These are phyloP conservation scores for Perkinsus chesapeaki DNA, from an alignment of 169 alveolate species.

Conservation along the genomic window DNA sequence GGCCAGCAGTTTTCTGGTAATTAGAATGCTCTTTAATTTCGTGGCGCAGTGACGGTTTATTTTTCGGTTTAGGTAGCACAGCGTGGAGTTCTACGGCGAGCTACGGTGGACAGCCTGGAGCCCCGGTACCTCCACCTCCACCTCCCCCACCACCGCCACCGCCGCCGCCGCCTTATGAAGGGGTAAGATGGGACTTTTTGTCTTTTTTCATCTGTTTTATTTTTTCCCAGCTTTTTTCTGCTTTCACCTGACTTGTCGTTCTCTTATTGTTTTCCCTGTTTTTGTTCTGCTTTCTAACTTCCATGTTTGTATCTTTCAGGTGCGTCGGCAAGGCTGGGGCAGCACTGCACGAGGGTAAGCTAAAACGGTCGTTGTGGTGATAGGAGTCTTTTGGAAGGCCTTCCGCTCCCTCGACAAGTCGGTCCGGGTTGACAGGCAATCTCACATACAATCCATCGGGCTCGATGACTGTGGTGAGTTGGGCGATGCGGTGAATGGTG, in stretches of 20 bases:
- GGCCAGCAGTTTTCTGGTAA: no score
- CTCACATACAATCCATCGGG: not conserved
- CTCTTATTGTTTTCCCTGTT: no score
- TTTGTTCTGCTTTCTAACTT: no score
- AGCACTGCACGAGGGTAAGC: not conserved
- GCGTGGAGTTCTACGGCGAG: not conserved
- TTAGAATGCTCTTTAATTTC: no score
- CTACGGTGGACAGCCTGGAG: not conserved
- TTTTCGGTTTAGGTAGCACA: not conserved
- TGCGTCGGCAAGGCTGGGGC: not conserved
- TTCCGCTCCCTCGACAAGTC: not conserved
- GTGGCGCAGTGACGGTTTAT: no score
- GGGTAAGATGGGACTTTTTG: not conserved
- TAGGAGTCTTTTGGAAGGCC: not conserved
- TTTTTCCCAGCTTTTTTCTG: no score
- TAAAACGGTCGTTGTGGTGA: no score
- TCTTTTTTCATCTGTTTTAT: no score
- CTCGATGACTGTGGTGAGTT: not conserved
- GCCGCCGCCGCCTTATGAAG: not conserved
- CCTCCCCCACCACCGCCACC: not conserved
- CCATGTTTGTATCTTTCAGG: not conserved
- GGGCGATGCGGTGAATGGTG: not conserved
- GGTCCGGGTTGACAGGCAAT: not conserved
- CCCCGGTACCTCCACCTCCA: not conserved
- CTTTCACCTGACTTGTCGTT: no score